A percentile compares a stretch with the other conserved stretches of the same genome.
phyloP scores from a whole-genome alignment of 169 alveolate genomes.

The Plasmodium chabaudi region DNA sequence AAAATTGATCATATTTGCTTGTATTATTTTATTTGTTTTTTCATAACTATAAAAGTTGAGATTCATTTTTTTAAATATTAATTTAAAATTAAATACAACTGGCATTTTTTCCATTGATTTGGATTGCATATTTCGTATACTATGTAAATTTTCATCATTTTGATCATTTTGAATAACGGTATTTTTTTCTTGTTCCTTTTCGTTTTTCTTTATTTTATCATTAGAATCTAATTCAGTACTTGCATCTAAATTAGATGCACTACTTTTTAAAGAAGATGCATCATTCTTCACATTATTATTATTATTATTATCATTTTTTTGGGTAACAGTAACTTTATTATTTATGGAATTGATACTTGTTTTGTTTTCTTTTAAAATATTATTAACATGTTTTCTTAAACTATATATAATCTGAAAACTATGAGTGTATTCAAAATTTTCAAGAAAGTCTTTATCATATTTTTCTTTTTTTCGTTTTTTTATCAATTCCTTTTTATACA shows the following conservation, averaged over 20 bases:
- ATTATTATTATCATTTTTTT: background rate
- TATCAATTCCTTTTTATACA: constrained; percentile 34
- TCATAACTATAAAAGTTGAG: constrained; percentile 6
- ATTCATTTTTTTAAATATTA: constrained; percentile 4
- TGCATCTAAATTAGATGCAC: background rate
- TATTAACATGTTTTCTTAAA: constrained; percentile 25
- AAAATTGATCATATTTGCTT: constrained; percentile 4
- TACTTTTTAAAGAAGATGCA: background rate
- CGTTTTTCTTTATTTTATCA: background rate
- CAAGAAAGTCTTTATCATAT: constrained; percentile 47
- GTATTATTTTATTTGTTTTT: constrained; percentile 25
- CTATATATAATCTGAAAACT: constrained; percentile 58
- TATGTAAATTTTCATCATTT: no score
- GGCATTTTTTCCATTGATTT: background rate
- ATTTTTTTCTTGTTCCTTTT: background rate
- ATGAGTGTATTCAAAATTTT: constrained; percentile 60
- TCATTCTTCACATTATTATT: background rate
- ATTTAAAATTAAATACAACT: constrained; percentile 10
- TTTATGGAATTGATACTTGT: background rate
- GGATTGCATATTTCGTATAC: background rate
- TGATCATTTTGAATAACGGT: no score
- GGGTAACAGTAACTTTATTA: background rate
- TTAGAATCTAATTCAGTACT: background rate
- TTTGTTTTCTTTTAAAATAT: background rate
- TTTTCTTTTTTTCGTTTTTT: constrained; percentile 69